Percentiles rank a stretch among this genome's conserved stretches.
These are phyloP conservation scores for Tricharina praecox DNA, from an alignment of 495 filamentous ascomycete species.

Conservation along the genomic window DNA sequence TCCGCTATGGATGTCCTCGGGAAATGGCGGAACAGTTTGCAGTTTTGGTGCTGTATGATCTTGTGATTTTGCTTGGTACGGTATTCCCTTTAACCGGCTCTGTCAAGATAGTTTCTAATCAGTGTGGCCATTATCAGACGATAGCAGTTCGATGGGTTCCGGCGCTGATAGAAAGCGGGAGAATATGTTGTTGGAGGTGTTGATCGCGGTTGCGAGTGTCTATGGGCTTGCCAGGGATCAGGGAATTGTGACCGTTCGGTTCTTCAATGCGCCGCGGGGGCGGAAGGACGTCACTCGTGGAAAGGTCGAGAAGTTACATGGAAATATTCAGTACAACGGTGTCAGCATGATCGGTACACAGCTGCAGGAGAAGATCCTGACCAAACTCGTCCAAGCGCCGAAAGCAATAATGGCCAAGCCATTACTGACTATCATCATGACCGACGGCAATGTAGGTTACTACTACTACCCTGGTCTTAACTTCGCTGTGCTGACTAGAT, in stretches of 20 bases:
- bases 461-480: neutral
- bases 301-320: conserved; percentile 38
- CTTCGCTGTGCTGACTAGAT: neutral
- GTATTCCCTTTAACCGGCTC: neutral
- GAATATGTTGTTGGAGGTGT: conserved; percentile 40
- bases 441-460: conserved; percentile 7
- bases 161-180: conserved; percentile 41
- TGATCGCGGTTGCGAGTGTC: conserved; percentile 40
- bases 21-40: conserved; percentile 9
- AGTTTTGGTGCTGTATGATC: conserved; percentile 11
- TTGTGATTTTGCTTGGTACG: conserved; percentile 15
- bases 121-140: conserved; percentile 29
- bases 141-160: conserved; percentile 52
- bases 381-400: neutral
- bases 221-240: conserved; percentile 48
- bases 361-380: conserved; percentile 3
- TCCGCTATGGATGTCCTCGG: neutral
- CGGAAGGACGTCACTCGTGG: conserved; percentile 36
- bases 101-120: neutral
- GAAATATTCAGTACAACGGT: conserved; percentile 37
- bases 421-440: conserved; percentile 7
- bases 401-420: conserved; percentile 14
- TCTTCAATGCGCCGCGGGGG: conserved; percentile 41
- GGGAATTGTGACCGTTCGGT: conserved; percentile 44
- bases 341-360: conserved; percentile 6